Percentiles rank a stretch among this genome's conserved stretches.
These are phyloP conservation scores for Tremella fuciformis DNA, from an alignment of 768 basidiomycete genomes.

Conservation along the genomic window DNA sequence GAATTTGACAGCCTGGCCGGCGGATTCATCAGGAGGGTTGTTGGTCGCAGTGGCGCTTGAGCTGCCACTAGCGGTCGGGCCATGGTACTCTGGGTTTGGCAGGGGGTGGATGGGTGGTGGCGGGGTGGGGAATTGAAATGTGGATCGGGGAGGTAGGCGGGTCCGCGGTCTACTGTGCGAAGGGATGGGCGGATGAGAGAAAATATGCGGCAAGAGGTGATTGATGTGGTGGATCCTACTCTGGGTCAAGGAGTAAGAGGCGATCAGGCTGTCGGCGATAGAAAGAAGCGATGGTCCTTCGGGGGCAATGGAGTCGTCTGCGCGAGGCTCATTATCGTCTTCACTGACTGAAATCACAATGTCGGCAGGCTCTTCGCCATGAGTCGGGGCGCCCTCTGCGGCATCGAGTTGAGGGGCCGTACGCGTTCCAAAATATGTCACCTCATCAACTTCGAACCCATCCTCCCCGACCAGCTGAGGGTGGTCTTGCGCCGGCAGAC, in stretches of 20 bases:
- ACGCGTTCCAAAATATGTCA: slow-evolving; percentile 2
- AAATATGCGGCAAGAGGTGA: slow-evolving; percentile 41
- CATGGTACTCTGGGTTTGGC: slow-evolving; percentile 37
- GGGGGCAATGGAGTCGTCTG: not conserved
- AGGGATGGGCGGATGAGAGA: slow-evolving; percentile 43
- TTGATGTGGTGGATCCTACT: slow-evolving; percentile 39
- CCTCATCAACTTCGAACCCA: slow-evolving; percentile 24
- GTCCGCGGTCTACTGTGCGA: slow-evolving; percentile 33
- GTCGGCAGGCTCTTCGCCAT: slow-evolving; percentile 9
- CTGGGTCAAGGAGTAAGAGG: slow-evolving; percentile 32
- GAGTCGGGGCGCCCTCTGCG: not conserved
- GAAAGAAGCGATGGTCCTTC: not conserved
- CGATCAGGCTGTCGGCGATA: slow-evolving; percentile 23
- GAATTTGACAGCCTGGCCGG: not conserved
- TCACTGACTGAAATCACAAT: slow-evolving; percentile 30
- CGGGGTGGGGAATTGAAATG: slow-evolving; percentile 37
- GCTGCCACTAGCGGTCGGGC: slow-evolving; percentile 10
- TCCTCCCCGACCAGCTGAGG: slow-evolving; percentile 34
- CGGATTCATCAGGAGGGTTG: not conserved
- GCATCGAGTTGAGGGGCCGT: slow-evolving; percentile 8
- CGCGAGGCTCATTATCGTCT: slow-evolving; percentile 20
- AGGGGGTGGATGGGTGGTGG: slow-evolving; percentile 25
- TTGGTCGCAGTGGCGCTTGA: not conserved
- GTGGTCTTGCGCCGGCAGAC: slow-evolving; percentile 24
- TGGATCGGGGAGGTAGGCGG: slow-evolving; percentile 28